Conservation (phyloP, 495 filamentous ascomycete species). For the Aspergillus campestris region DNA sequence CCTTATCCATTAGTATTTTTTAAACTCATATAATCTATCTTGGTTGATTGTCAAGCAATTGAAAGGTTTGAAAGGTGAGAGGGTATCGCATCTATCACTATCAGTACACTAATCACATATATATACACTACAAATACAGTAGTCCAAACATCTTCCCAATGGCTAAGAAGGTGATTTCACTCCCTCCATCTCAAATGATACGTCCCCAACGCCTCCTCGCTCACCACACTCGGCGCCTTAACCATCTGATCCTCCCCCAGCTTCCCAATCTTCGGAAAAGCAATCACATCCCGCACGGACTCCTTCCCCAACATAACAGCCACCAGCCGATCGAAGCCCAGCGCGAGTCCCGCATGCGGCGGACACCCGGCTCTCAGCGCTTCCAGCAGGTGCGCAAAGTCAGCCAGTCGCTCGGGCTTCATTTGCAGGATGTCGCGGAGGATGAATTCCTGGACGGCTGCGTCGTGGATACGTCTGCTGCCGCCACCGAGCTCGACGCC, state of each 20-base stretch:
- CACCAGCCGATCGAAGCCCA: constrained; percentile 88
- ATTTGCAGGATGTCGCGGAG: constrained; percentile 74
- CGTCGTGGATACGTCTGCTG: constrained; percentile 84
- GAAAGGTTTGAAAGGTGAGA: background rate
- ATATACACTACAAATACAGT: constrained; percentile 2
- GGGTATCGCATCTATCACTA: constrained; percentile 4
- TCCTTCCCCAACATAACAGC: constrained; percentile 69
- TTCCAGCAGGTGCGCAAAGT: constrained; percentile 78
- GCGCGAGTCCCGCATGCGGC: constrained; percentile 88
- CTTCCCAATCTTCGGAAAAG: constrained; percentile 87
- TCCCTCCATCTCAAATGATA: constrained; percentile 51
- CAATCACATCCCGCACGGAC: constrained; percentile 83
- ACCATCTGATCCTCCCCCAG: constrained; percentile 74
- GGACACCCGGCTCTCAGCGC: constrained; percentile 84
- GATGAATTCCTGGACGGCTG: constrained; percentile 75
- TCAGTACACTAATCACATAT: constrained; percentile 2
- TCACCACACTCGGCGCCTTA: constrained; percentile 59
- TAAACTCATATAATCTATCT: background rate
- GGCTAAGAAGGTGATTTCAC: background rate
- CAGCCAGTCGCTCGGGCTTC: constrained; percentile 49
- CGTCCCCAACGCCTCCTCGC: constrained; percentile 51
- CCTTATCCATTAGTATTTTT: background rate
- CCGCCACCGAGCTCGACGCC: constrained; percentile 92
- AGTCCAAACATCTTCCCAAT: background rate
- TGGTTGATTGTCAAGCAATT: background rate